Conservation (phyloP, 2,329 filamentous ascomycete species). For the Kalmusia sp. region DNA sequence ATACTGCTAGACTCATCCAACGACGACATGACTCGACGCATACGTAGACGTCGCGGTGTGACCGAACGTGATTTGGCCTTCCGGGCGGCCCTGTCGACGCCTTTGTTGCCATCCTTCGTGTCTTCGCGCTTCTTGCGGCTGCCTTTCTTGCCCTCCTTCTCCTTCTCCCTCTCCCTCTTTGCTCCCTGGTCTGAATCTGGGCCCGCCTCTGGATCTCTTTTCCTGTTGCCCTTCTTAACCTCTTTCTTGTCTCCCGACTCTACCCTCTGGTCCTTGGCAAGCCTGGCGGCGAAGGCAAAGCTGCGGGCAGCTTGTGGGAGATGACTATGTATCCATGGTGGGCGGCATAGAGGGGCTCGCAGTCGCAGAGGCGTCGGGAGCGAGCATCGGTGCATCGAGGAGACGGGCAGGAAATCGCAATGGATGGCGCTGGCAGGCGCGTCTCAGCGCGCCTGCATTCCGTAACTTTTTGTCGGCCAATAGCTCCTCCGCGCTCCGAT, state of each 20-base stretch:
- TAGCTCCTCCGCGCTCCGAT: background rate
- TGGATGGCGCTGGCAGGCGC: background rate
- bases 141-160: background rate
- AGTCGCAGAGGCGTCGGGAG: background rate
- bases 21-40: background rate
- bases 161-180: background rate
- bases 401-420: background rate
- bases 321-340: slow-evolving; percentile 2
- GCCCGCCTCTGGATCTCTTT: no score
- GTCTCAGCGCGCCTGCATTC: background rate
- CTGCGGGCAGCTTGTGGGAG: background rate
- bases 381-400: slow-evolving; percentile 7
- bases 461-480: background rate
- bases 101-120: background rate
- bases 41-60: background rate
- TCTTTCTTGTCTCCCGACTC: background rate
- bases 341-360: background rate
- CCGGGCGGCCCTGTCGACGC: background rate
- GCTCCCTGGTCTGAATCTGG: no score
- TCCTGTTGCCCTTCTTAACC: background rate
- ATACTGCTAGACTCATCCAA: background rate
- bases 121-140: background rate
- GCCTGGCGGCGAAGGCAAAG: slow-evolving; percentile 1
- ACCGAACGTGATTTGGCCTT: background rate
- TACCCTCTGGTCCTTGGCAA: background rate